These are phyloP conservation scores for Hypoxylon sp. DNA, from an alignment of 2,329 filamentous ascomycete genomes.

Conservation along the genomic window DNA sequence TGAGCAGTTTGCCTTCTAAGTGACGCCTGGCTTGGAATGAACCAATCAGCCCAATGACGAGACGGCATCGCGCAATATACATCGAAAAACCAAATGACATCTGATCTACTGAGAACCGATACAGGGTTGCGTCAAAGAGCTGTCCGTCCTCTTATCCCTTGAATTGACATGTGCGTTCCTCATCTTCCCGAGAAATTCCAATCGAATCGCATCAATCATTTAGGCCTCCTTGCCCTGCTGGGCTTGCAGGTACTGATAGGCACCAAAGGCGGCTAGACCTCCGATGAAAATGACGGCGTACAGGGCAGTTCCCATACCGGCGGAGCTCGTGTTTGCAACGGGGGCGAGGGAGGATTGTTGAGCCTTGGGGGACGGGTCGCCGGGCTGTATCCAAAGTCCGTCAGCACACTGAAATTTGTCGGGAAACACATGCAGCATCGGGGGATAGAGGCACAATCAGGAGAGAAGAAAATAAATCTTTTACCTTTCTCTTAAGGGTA, in stretches of 20 bases:
- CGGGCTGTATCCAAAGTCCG: constrained; percentile 64
- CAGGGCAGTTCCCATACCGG: constrained; percentile 78
- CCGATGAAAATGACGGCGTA: constrained; percentile 86
- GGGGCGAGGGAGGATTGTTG: constrained; percentile 62
- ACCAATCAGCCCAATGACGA: constrained; percentile 23
- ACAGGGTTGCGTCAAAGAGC: constrained; percentile 37
- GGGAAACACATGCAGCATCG: not conserved
- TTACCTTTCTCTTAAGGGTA: constrained; percentile 82
- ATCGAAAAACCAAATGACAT: constrained; percentile 34
- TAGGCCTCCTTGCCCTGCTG: constrained; percentile 53
- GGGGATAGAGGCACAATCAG: not conserved
- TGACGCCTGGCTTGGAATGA: constrained; percentile 15
- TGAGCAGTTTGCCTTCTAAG: constrained; percentile 17
- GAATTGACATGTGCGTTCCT: constrained; percentile 30
- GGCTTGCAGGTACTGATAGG: constrained; percentile 86
- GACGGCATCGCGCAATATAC: constrained; percentile 19
- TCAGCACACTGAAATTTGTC: constrained; percentile 41
- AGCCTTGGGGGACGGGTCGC: constrained; percentile 80
- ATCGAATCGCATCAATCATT: constrained; percentile 14
- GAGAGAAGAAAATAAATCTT: constrained; percentile 50
- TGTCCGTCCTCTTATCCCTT: constrained; percentile 36
- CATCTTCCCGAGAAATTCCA: constrained; percentile 7
- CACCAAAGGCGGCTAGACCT: constrained; percentile 80
- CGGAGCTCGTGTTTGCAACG: constrained; percentile 60
- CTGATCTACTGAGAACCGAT: constrained; percentile 45